Evolutionary conservation across 2,329 filamentous ascomycete genomes (phyloP).

Genomic region (Aspergillus thermomutatus): DNA sequence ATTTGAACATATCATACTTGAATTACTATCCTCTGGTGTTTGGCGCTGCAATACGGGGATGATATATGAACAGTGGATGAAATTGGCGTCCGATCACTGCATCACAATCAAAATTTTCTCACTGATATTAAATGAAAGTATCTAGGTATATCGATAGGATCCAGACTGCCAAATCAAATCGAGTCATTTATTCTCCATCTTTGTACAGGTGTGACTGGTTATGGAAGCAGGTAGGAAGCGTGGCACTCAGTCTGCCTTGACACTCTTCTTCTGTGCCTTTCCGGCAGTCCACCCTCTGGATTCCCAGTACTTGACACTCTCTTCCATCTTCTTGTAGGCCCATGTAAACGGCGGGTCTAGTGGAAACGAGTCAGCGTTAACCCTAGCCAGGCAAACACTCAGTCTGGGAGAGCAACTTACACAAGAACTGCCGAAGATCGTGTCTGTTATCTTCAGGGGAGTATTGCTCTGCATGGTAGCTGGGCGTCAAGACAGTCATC

Average conservation of each 20-base stretch:
- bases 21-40: not conserved
- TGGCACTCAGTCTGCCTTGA: constrained; percentile 28
- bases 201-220: not conserved
- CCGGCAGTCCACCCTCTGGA: constrained; percentile 32
- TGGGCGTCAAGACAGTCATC: constrained; percentile 58
- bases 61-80: not conserved
- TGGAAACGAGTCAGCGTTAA: not conserved
- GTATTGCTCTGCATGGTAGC: constrained; percentile 53
- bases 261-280: constrained; percentile 34
- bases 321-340: constrained; percentile 50
- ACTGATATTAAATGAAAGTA: not conserved
- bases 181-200: not conserved
- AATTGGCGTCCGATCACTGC: not conserved
- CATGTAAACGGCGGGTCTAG: constrained; percentile 40
- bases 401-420: constrained; percentile 13
- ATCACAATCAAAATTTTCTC: not conserved
- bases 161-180: not conserved
- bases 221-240: not conserved
- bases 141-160: not conserved
- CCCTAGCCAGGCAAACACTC: not conserved
- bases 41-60: not conserved
- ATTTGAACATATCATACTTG: not conserved
- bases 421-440: constrained; percentile 57
- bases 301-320: constrained; percentile 44
- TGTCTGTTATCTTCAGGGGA: constrained; percentile 57